Conservation (phyloP, 2,329 filamentous ascomycete species). For the Cladosporium colombiae region DNA sequence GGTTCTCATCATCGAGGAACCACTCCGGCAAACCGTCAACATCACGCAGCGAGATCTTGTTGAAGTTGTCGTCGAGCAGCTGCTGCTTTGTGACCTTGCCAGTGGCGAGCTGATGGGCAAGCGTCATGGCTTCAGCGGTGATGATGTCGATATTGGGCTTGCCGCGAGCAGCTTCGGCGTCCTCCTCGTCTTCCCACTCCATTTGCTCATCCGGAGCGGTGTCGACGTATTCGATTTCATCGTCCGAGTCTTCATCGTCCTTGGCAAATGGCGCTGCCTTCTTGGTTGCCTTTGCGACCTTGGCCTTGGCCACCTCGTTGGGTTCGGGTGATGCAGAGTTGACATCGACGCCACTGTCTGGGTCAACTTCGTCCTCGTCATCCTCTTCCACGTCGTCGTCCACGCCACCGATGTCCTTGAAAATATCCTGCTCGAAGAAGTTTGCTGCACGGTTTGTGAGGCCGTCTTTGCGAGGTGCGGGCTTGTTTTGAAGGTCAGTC, state of each 20-base stretch:
- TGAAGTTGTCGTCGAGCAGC: slow-evolving; percentile 87
- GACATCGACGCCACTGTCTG: slow-evolving; percentile 45
- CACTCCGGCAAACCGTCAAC: slow-evolving; percentile 91
- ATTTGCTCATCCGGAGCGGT: slow-evolving; percentile 36
- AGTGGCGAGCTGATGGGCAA: slow-evolving; percentile 87
- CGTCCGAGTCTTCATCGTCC: slow-evolving; percentile 30
- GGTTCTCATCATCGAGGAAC: slow-evolving; percentile 91
- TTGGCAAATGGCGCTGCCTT: slow-evolving; percentile 28
- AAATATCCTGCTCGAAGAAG: slow-evolving; percentile 95
- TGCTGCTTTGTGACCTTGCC: slow-evolving; percentile 79
- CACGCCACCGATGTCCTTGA: slow-evolving; percentile 74
- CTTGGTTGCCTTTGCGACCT: slow-evolving; percentile 13
- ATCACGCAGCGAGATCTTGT: slow-evolving; percentile 88
- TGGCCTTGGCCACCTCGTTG: slow-evolving; percentile 20
- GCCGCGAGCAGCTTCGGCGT: slow-evolving; percentile 45
- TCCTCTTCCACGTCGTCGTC: slow-evolving; percentile 54
- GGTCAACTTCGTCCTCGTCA: slow-evolving; percentile 42
- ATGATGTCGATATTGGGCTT: slow-evolving; percentile 91
- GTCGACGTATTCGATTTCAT: slow-evolving; percentile 34
- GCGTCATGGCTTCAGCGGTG: slow-evolving; percentile 98
- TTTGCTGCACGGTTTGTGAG: slow-evolving; percentile 82
- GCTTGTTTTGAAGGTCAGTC: slow-evolving; percentile 59
- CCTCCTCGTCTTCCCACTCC: slow-evolving; percentile 40
- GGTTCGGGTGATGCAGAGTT: slow-evolving; percentile 32
- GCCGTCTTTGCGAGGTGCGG: slow-evolving; percentile 46